Evolutionary conservation across 2,329 filamentous ascomycete species (phyloP).

Genomic region (Xylaria sp.): DNA sequence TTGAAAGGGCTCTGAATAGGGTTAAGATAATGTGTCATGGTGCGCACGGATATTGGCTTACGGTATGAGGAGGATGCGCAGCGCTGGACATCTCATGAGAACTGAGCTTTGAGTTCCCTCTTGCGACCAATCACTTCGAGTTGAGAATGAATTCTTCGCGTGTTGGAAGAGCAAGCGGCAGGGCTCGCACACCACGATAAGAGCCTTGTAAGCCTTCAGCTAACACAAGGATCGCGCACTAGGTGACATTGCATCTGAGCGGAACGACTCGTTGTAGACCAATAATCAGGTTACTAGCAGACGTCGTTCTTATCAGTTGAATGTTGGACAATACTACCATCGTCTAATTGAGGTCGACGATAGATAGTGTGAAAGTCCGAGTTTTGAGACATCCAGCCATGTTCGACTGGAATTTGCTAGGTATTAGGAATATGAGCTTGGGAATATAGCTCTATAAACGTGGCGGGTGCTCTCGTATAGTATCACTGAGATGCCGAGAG

Average conservation of each 20-base stretch:
- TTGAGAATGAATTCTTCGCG: background rate
- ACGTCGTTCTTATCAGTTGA: background rate
- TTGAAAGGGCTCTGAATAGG: background rate
- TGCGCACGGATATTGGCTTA: background rate
- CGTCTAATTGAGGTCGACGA: background rate
- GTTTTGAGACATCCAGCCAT: background rate
- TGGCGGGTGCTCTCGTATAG: slow-evolving; percentile 47
- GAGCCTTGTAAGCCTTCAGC: background rate
- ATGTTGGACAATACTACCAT: background rate
- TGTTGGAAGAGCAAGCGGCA: background rate
- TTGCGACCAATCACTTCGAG: background rate
- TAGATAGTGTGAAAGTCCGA: background rate
- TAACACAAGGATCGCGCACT: background rate
- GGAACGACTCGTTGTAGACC: background rate
- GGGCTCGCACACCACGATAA: background rate
- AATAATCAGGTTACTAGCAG: background rate
- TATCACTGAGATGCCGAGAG: slow-evolving; percentile 48
- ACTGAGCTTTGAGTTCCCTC: background rate
- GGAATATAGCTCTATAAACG: slow-evolving; percentile 41
- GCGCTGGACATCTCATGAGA: background rate
- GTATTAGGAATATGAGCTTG: background rate
- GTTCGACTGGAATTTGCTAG: background rate
- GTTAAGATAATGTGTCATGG: background rate
- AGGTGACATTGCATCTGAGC: background rate
- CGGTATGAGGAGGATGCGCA: background rate